Conservation (phyloP, 225 moss, liverwort and hornwort genomes). For the Bryoerythrophyllum caledonicum region DNA sequence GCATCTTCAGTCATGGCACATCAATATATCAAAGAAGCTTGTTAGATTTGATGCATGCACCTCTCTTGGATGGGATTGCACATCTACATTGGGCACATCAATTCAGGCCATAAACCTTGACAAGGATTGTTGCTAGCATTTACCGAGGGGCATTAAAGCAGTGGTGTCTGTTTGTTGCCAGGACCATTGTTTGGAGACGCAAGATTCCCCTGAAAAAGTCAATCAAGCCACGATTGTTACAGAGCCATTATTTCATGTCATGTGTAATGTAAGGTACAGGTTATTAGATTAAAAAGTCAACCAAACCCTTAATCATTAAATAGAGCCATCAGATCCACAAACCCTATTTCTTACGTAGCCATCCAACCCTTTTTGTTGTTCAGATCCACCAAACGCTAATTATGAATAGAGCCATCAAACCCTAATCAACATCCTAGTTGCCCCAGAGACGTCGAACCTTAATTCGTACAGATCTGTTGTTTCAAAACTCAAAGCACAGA, state of each 20-base stretch:
- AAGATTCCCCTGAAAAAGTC: conserved; percentile 17
- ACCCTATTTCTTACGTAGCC: no score
- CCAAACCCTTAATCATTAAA: no score
- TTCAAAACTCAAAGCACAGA: background rate
- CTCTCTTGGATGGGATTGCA: background rate
- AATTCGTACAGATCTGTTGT: no score
- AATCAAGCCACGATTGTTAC: background rate
- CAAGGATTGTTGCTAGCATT: background rate
- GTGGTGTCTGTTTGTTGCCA: background rate
- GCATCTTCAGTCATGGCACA: background rate
- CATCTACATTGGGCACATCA: background rate
- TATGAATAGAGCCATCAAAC: no score
- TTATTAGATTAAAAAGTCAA: no score
- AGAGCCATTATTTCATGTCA: no score
- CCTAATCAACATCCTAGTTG: no score
- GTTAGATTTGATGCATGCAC: background rate
- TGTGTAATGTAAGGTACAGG: no score
- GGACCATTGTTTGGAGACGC: background rate
- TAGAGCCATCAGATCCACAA: no score
- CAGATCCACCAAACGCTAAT: no score
- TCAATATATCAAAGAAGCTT: background rate
- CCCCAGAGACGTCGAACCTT: no score
- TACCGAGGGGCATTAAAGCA: conserved; percentile 1
- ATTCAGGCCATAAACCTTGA: background rate
- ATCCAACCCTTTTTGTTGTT: no score